Evolutionary conservation across 148 eudicot species (phyloP).

Genomic region (Limonium bicolor): DNA sequence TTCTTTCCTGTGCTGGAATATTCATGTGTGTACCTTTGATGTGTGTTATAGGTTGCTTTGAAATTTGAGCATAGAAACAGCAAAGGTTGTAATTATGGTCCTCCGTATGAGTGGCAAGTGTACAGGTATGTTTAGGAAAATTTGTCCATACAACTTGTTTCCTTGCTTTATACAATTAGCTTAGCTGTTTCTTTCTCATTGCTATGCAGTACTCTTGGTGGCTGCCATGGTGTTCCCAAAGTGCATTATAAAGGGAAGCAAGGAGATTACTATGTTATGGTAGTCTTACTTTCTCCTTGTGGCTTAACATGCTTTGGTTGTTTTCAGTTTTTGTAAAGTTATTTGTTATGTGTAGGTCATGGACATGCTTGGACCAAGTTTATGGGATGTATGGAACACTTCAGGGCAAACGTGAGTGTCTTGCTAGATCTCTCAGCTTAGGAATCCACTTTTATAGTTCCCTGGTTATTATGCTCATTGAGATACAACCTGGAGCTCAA

Average conservation of each 20-base stretch:
- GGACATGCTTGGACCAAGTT: constrained; percentile 96
- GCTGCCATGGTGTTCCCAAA: constrained; percentile 81
- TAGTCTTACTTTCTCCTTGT: constrained; percentile 10
- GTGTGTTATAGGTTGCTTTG: constrained; percentile 50
- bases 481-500: too few relatives aligned
- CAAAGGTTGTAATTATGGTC: constrained; percentile 90
- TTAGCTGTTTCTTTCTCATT: constrained; percentile 2
- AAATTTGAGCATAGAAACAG: constrained; percentile 85
- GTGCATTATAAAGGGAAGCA: constrained; percentile 83
- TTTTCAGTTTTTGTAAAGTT: background rate
- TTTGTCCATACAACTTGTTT: background rate
- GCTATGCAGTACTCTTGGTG: constrained; percentile 63
- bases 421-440: too few relatives aligned
- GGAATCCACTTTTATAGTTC: too few relatives aligned
- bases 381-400: constrained; percentile 95
- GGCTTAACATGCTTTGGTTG: background rate
- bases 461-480: too few relatives aligned
- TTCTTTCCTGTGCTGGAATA: background rate
- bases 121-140: constrained; percentile 42
- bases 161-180: background rate
- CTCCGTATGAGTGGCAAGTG: constrained; percentile 95
- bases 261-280: constrained; percentile 91
- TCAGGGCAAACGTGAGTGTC: constrained; percentile 81
- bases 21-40: background rate
- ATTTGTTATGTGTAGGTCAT: constrained; percentile 40